Base-by-base conservation (phyloP, 257 asterid species). In the Avicennia marina region DNA sequence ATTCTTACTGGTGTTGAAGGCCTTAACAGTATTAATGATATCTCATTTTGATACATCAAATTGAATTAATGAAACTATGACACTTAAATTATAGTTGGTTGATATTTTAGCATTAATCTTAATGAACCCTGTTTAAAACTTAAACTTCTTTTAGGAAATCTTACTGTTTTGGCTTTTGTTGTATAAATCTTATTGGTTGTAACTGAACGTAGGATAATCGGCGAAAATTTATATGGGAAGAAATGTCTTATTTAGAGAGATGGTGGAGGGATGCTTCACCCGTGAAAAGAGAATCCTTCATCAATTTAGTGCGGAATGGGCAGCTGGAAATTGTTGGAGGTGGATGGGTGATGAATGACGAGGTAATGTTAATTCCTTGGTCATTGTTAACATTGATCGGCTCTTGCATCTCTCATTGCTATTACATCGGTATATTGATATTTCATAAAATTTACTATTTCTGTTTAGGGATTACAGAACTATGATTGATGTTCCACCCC, bases 271-370 rank as follows among this genome's bases (percentile, higher is more conserved):
- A 93, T 50, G 78, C 99, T 63, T 78, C 96, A 15, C 78, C 75
- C 3, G 64, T 64, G 64, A 86, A 72, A 64, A 86, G 70, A 58
- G 95, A 89, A 67, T 63, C 89, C 55, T 85, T 93, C 72, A 66
- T 57, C 83, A 82, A 71, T 73, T 78, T 93, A 65, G 95, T 84
- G 72, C 82, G 59, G 78, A 89, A 60, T 69, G 97, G 97, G 18
- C 99, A 89, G 79, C 77, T 93, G 63, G 97, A 93, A 78, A 89
- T 93, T 65, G 99, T 93, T 39, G 94, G 97, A 68, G 99, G 99
- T 65, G 99, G 99, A 62, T 93, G 99, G 97, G 99, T 93, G 84
- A 93, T 93, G 99, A 93, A 93, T 70, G 99, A 93, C 55, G 97
- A 93, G 99, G 99, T 93, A 76, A 73, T 60, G 36, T 48, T 56